A percentile compares a stretch with the other conserved stretches of the same genome.
Evolutionary conservation across 164 flowering plant genomes (phyloP).

Genomic region (Dillenia turbinata): DNA sequence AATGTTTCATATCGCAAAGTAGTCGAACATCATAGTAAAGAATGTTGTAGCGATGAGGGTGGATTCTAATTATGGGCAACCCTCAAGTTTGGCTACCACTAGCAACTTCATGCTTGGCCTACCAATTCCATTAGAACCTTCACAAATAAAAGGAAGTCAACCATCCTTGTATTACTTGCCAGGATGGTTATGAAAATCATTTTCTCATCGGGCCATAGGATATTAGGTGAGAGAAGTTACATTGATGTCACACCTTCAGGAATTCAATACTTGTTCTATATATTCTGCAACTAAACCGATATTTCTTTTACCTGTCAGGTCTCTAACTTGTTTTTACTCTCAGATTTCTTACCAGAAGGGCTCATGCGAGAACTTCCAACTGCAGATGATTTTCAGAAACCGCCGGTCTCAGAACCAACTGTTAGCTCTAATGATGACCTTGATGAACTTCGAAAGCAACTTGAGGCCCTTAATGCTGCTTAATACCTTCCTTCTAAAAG

Average conservation of each 20-base stretch:
- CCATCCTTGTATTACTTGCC: too few species aligned
- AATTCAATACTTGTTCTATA: not conserved
- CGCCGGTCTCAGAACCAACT: slow-evolving; percentile 17
- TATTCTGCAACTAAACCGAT: not conserved
- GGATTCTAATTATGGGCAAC: too few species aligned
- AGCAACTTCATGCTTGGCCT: too few species aligned
- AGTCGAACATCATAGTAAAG: too few species aligned
- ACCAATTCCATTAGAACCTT: too few species aligned
- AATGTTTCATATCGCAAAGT: too few species aligned
- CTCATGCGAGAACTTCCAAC: slow-evolving; percentile 78
- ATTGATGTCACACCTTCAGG: not conserved
- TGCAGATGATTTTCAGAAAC: slow-evolving; percentile 56
- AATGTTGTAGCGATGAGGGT: too few species aligned
- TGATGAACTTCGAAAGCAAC: slow-evolving; percentile 82
- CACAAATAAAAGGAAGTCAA: too few species aligned
- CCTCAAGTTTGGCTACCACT: too few species aligned
- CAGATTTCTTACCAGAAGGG: slow-evolving; percentile 83
- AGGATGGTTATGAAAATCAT: not conserved
- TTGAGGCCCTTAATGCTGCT: slow-evolving; percentile 79
- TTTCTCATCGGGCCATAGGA: not conserved
- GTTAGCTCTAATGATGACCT: slow-evolving; percentile 51
- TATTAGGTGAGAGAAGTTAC: not conserved
- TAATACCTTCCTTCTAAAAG: slow-evolving; percentile 3
- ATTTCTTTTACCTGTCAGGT: not conserved
- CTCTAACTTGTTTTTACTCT: not conserved